Conservation (phyloP, 345 rosid genomes). For the Corymbia maculata region DNA sequence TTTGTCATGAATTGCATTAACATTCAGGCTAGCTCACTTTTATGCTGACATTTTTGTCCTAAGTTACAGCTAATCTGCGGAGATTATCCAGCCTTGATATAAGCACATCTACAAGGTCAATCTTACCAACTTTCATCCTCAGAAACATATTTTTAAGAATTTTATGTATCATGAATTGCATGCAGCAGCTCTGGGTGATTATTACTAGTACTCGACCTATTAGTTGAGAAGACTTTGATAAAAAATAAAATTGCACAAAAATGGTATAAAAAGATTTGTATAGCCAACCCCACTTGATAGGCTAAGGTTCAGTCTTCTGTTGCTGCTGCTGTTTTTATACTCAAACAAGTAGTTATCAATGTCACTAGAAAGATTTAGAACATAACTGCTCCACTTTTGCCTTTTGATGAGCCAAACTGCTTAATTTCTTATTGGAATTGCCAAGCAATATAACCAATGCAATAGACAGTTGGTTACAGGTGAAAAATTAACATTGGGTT, state of each 20-base stretch:
- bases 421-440: neutral
- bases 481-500: neutral
- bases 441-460: neutral
- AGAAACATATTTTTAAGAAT: neutral
- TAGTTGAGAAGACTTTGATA: neutral
- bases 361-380: neutral
- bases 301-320: neutral
- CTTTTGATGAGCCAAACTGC: neutral
- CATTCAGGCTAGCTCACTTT: neutral
- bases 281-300: neutral
- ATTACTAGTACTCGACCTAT: neutral
- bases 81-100: constrained; percentile 25
- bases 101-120: constrained; percentile 16
- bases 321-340: neutral
- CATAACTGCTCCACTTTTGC: neutral
- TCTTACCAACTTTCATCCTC: neutral
- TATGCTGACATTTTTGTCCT: neutral
- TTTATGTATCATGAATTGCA: neutral
- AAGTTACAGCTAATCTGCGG: constrained; percentile 19
- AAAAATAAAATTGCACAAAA: neutral
- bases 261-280: neutral
- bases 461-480: neutral
- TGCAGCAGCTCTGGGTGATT: neutral
- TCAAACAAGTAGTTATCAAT: neutral
- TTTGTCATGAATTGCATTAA: neutral